Conservation (phyloP, 257 asterid genomes). For the Linaria vulgaris region DNA sequence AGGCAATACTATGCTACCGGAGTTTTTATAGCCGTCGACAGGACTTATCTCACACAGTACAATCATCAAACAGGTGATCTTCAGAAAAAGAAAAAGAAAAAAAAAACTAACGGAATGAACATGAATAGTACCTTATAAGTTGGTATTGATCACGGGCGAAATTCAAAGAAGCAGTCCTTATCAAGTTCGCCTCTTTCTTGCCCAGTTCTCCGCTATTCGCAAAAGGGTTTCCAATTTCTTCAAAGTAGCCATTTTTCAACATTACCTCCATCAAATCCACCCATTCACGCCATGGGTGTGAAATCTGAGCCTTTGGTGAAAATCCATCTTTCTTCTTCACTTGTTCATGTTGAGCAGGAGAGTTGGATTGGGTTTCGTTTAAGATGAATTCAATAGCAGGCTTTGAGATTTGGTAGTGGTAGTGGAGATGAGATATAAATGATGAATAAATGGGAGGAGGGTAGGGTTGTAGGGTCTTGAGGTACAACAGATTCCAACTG, state of each 20-base stretch:
- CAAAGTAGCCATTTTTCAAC: slow-evolving; percentile 58
- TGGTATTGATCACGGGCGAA: slow-evolving; percentile 68
- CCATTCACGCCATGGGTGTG: slow-evolving; percentile 94
- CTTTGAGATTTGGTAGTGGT: slow-evolving; percentile 37
- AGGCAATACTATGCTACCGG: neutral
- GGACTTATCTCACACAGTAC: slow-evolving; percentile 5
- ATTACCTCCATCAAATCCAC: slow-evolving; percentile 58
- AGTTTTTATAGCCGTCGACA: neutral
- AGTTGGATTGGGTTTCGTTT: slow-evolving; percentile 45
- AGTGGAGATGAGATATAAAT: slow-evolving; percentile 32
- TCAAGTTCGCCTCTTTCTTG: slow-evolving; percentile 56
- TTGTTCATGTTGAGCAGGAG: slow-evolving; percentile 28
- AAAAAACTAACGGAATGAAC: too few species aligned
- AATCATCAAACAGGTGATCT: slow-evolving; percentile 31
- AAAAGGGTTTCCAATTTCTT: slow-evolving; percentile 62
- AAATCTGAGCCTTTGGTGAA: slow-evolving; percentile 32
- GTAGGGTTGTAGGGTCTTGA: slow-evolving; percentile 37
- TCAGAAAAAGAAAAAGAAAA: too few species aligned
- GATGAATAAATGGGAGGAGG: slow-evolving; percentile 18
- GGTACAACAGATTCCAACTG: slow-evolving; percentile 28
- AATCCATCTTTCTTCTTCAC: slow-evolving; percentile 20
- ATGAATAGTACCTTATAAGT: slow-evolving; percentile 59
- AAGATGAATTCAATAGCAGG: slow-evolving; percentile 65
- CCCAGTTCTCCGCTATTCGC: slow-evolving; percentile 39
- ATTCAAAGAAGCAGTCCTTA: slow-evolving; percentile 81